phyloP scores from a whole-genome alignment of 805 yeast genomes.

The Maudiozyma serrabonitensis region DNA sequence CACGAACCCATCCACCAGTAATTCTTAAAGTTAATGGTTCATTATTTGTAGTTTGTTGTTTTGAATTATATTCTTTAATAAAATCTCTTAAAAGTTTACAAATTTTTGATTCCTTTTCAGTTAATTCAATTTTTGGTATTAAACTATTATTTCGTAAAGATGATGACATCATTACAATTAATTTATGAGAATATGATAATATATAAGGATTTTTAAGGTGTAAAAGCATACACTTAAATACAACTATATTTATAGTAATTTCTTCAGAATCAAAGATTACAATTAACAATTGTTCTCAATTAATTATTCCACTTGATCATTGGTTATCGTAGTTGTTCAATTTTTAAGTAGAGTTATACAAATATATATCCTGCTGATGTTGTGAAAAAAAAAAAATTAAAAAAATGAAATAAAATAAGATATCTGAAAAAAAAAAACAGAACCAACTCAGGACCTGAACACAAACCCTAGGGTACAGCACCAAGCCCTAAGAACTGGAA shows the following conservation, averaged over 20 bases:
- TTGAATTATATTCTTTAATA: constrained; percentile 13
- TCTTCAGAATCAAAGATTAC: too few relatives aligned
- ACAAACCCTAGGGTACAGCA: background rate
- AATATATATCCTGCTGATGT: too few relatives aligned
- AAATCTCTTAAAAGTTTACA: constrained; percentile 25
- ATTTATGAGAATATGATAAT: background rate
- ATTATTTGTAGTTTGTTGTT: background rate
- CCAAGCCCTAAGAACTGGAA: background rate
- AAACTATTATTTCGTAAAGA: background rate
- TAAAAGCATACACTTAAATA: too few relatives aligned
- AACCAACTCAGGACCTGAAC: too few relatives aligned
- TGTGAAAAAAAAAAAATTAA: too few relatives aligned
- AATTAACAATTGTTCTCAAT: too few relatives aligned
- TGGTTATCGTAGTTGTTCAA: too few relatives aligned
- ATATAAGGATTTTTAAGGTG: background rate
- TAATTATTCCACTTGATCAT: too few relatives aligned
- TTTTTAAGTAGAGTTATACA: too few relatives aligned
- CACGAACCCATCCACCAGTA: constrained; percentile 99
- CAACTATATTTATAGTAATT: too few relatives aligned
- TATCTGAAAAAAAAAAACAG: too few relatives aligned
- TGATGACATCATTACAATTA: background rate
- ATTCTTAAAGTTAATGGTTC: constrained; percentile 40
- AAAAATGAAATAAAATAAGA: too few relatives aligned
- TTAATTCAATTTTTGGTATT: constrained; percentile 4
- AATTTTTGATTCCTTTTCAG: constrained; percentile 18